Evolutionary conservation across 257 asterid species (phyloP), one percentile per base, ranked within the genome.

Genomic region (Solanum infundibuliforme): DNA sequence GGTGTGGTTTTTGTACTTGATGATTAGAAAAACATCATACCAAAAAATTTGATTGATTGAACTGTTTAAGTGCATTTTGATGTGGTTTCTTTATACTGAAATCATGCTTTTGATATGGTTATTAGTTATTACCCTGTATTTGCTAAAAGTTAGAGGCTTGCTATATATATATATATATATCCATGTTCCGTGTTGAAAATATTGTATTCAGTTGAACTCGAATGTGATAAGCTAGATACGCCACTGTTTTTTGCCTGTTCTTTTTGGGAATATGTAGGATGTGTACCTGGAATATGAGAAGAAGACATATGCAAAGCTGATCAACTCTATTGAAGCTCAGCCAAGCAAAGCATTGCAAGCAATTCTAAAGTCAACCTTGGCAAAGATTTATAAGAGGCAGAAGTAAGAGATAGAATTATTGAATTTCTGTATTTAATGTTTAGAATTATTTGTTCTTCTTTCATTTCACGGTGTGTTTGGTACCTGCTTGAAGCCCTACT

Each of bases 1-100:
- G 88, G 90, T 1, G 96, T 91, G 43, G 87, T 86, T 41, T 96
- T 94, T 86, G 27, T 88, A 21, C 75, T 95, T 18, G 94, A 93
- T 65, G 94, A 91, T 83, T 93, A 91, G 92, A n/a, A 18, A 65
- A n/a, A 65, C 14, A 65, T 72, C 41, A 34, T 32, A 72, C 6
- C 27, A 21, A 60, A 60, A 34, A 20, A 18, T 4, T 34, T 77
- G 58, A 73, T 14, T 72, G 8, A 32, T 72, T 72, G 79, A 31
- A 25, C 14, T 72, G 79, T 72, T 32, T 72, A 72, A 16, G 79
- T 73, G 62, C 84, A 79, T 79, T 79, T 79, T 79, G 39, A 43
- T 27, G 85, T 79, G 65, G 39, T 79, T 79, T 27, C 36, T 41
- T 77, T 41, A 27, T 41, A 41, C 14, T 41, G 36, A 46, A n/a